Base-by-base conservation (phyloP, 2,329 filamentous ascomycete genomes). In the Aspergillus melleus region DNA sequence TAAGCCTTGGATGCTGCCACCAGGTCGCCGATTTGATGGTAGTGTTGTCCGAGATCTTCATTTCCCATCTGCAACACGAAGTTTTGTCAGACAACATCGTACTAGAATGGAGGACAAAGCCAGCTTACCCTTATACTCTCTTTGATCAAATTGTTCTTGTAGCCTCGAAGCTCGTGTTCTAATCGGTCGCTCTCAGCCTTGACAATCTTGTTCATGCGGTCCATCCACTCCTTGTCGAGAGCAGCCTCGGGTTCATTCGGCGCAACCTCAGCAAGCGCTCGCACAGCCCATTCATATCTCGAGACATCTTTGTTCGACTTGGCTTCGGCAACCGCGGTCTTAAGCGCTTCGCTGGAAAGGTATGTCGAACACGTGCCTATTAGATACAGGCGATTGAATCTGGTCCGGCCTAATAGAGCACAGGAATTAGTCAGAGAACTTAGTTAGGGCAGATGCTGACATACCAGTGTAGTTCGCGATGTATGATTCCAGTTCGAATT, bases 61-160 rank as follows among this genome's bases (percentile, higher is more conserved):
- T 97, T 90, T 49, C 92, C 94, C 88, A 98, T 97, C 91, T 96
- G 67, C 19, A 49, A 19, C 46, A 53, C 53, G 59, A 53, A 59
- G 50, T 30, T 14, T 12, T 32, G 12, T 8, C 10, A n/a, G 12
- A 29, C 19, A 49, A 32, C 11, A 36, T 19, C 6, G 20, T 42
- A 6, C 49, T 32, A 49, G 6, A 10, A 16, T 29, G 2, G 3
- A 49, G 32, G 26, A 24, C 20, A 46, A 4, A 3, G 32, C 32
- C 56, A 46, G 71, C 84, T 58, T 81, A 96, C 92, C 67, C 93
- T 80, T 70, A 98, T 96, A 79, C 92, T 97, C 79, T 99, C 95
- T 74, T 97, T 96, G 69, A 99, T 92, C 49, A 98, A 79, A 70
- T 98, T 99, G 73, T 97, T 96, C 78, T 95, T 96, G 77, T 98